Evolutionary conservation across 306 rosid species (phyloP).

Genomic region (Corylus heterophylla): DNA sequence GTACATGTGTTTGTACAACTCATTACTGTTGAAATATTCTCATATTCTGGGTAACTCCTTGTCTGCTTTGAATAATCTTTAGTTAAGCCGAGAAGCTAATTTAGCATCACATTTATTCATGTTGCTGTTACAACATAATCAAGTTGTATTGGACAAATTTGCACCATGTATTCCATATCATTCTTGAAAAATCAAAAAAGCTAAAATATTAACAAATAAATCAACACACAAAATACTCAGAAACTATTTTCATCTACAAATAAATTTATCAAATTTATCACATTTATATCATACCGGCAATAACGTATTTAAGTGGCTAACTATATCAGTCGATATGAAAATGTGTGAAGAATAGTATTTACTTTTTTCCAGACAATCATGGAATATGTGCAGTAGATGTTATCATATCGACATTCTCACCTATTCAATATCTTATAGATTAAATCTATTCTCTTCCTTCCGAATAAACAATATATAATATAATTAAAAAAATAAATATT

Average conservation of each 20-base stretch:
- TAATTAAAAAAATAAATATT: no score
- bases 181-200: no score
- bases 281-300: no score
- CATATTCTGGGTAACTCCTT: background rate
- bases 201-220: no score
- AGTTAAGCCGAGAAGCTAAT: background rate
- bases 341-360: no score
- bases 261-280: no score
- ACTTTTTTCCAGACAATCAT: no score
- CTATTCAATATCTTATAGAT: background rate
- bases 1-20: background rate
- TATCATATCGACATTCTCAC: background rate
- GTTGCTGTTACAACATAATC: background rate
- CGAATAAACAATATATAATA: background rate
- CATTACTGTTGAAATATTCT: background rate
- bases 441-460: background rate
- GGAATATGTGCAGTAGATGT: background rate
- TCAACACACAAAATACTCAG: no score
- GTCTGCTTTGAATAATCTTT: background rate
- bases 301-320: no score
- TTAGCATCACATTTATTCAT: background rate
- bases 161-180: no score
- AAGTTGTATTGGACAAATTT: background rate
- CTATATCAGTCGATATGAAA: no score
- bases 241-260: no score